Conservation (phyloP, 192 early-diverging fungal genomes). For the Mortierella alpina region DNA sequence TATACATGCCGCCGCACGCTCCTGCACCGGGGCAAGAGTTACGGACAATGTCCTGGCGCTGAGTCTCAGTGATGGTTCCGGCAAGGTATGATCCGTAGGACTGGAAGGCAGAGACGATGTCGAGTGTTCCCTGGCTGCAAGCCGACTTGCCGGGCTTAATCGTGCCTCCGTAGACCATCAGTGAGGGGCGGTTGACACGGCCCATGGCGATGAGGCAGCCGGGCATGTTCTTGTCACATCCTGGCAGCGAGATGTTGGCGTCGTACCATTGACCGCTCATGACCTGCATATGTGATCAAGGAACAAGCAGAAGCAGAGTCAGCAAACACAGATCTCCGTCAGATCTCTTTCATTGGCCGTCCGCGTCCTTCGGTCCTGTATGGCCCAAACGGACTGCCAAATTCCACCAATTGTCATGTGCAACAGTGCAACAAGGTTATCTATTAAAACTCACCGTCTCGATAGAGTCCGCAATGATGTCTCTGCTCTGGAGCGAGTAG, state of each 20-base stretch:
- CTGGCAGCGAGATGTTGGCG: constrained; percentile 97
- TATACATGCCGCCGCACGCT: constrained; percentile 99
- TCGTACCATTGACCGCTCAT: constrained; percentile 99
- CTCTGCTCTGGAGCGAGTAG: constrained; percentile 96
- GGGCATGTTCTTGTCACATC: constrained; percentile 98
- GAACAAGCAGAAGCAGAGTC: not conserved
- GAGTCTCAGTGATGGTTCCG: constrained; percentile 89
- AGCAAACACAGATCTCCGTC: not conserved
- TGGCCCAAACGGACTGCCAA: too few species aligned
- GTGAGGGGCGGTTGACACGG: constrained; percentile 92
- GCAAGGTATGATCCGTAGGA: constrained; percentile 92
- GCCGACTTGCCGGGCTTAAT: constrained; percentile 81
- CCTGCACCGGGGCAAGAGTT: constrained; percentile 90
- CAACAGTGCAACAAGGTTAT: not conserved
- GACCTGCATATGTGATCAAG: constrained; percentile 58
- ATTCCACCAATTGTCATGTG: not conserved
- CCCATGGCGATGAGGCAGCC: constrained; percentile 97
- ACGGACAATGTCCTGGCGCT: constrained; percentile 80
- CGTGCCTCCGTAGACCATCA: constrained; percentile 99
- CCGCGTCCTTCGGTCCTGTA: too few species aligned
- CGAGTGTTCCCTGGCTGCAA: constrained; percentile 78
- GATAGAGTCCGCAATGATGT: constrained; percentile 99
- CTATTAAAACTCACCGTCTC: constrained; percentile 79
- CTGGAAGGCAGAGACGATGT: constrained; percentile 98
- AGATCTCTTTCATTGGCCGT: too few species aligned